Evolutionary conservation across 208 protist species (phyloP).

Genomic region (Acanthamoeba lenticulata): DNA sequence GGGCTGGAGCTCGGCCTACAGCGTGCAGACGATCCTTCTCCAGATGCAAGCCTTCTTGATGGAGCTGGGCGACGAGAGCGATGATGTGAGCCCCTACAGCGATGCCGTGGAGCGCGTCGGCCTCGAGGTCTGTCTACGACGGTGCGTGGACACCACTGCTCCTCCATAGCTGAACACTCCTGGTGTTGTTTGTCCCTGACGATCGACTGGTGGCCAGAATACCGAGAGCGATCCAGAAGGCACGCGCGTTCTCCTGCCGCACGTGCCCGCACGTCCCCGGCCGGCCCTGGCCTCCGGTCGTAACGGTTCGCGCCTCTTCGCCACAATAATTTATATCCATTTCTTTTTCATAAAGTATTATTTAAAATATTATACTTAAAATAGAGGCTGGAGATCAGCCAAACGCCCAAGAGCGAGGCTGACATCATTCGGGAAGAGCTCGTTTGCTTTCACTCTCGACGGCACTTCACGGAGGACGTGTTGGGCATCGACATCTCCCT

Average conservation of each 20-base stretch:
- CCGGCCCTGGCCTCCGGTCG: neutral
- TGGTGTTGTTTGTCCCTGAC: neutral
- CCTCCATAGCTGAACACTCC: too few species aligned
- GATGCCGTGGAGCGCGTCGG: neutral
- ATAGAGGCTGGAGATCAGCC: neutral
- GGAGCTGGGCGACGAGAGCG: neutral
- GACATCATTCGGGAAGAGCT: neutral
- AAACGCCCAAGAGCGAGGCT: neutral
- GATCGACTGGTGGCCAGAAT: neutral
- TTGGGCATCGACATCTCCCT: conserved; percentile 18
- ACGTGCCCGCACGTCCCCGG: conserved; percentile 6
- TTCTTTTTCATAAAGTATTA: too few species aligned
- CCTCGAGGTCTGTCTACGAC: neutral
- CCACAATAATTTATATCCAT: too few species aligned
- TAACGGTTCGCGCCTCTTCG: neutral
- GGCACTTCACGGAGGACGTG: neutral
- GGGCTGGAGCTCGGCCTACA: conserved; percentile 14
- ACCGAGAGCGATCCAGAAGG: neutral
- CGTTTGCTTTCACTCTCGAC: neutral
- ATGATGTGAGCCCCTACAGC: neutral
- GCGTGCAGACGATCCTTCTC: neutral
- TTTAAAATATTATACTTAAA: neutral
- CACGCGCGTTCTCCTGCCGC: neutral
- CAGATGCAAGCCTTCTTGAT: conserved; percentile 19
- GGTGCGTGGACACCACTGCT: neutral